Percentiles rank a stretch among this genome's conserved stretches.
phyloP scores from a whole-genome alignment of 208 protist genomes.

The Acanthamoeba lenticulata region DNA sequence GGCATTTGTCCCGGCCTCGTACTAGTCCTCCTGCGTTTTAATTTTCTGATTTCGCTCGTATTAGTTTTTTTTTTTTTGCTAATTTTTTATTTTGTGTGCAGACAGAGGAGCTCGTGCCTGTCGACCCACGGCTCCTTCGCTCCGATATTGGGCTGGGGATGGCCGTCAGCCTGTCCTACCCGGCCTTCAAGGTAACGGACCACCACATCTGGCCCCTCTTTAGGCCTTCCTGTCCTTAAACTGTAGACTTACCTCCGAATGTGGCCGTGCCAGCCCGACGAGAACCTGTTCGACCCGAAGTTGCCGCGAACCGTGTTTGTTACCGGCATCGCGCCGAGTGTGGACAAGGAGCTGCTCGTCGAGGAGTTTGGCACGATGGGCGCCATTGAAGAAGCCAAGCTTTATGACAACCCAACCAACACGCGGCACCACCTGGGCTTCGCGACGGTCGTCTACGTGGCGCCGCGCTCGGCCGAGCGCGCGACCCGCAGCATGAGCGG shows the following conservation, averaged over 20 bases:
- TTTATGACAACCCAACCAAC: constrained; percentile 27
- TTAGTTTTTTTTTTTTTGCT: not conserved
- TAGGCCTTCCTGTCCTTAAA: not conserved
- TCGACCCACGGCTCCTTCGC: not conserved
- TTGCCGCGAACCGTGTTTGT: not conserved
- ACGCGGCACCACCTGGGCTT: not conserved
- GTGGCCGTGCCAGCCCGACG: not conserved
- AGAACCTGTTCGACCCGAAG: constrained; percentile 49
- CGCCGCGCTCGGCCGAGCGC: constrained; percentile 2
- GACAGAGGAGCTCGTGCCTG: not conserved
- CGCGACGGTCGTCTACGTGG: not conserved
- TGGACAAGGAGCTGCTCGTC: constrained; percentile 11
- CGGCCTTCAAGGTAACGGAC: not conserved
- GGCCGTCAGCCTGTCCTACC: not conserved
- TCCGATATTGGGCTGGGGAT: constrained; percentile 2
- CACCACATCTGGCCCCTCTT: not conserved
- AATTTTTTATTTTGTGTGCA: not conserved
- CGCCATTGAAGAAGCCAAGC: constrained; percentile 8
- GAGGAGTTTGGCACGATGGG: constrained; percentile 29
- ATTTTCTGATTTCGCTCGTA: not conserved
- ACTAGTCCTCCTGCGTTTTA: not conserved
- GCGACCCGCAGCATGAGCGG: constrained; percentile 28
- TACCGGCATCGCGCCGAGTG: constrained; percentile 15
- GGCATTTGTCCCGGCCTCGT: not conserved
- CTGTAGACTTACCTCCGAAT: too few relatives aligned